Evolutionary conservation across 78 protist genomes (phyloP).

Genomic region (Chrysochromulina parva): DNA sequence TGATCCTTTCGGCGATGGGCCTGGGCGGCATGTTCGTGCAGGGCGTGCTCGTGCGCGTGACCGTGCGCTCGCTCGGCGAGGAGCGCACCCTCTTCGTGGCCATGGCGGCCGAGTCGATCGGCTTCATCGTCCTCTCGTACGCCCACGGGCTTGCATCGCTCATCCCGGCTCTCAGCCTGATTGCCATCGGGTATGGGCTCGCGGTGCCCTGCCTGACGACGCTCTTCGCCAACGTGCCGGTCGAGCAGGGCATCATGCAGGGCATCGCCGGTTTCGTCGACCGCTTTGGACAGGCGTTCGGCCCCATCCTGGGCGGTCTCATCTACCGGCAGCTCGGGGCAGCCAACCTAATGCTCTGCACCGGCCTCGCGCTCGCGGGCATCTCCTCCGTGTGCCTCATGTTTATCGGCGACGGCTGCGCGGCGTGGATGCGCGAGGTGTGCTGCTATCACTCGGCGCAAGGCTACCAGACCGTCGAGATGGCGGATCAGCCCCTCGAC

Average conservation of each 20-base stretch:
- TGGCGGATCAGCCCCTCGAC: too few species aligned
- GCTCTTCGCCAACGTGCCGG: constrained; percentile 4
- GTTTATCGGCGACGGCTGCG: neutral
- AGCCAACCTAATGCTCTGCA: neutral
- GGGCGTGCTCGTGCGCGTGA: constrained; percentile 6
- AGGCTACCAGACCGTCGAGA: too few species aligned
- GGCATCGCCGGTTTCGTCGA: neutral
- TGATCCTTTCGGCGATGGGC: neutral
- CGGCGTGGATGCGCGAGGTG: neutral
- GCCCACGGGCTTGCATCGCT: neutral
- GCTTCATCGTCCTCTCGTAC: neutral
- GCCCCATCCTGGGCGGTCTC: neutral
- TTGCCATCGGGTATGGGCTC: neutral
- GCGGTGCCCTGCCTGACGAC: neutral
- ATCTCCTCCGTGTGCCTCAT: neutral
- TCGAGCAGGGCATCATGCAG: constrained; percentile 13
- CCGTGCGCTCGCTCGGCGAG: neutral
- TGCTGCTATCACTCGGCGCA: too few species aligned
- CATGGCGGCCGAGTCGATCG: neutral
- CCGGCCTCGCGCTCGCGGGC: neutral
- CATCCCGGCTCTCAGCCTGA: neutral
- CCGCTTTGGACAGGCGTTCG: neutral
- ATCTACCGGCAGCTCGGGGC: neutral
- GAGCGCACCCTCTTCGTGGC: neutral
- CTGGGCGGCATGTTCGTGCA: neutral